phyloP scores from a whole-genome alignment of 2,329 filamentous ascomycete species.

The Incumbomyces delicatus region DNA sequence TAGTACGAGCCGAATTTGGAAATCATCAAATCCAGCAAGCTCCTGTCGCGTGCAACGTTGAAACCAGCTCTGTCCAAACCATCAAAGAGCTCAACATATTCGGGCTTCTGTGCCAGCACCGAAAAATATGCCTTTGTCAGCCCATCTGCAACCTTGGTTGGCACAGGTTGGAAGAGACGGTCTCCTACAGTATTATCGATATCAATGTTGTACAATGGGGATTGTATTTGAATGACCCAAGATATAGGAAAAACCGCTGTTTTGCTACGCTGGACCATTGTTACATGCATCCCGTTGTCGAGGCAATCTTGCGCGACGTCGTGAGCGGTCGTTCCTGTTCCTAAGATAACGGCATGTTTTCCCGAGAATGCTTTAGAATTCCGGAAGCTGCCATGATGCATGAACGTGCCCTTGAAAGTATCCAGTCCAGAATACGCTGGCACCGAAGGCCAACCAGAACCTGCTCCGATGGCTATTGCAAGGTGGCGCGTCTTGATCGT shows the following conservation, averaged over 20 bases:
- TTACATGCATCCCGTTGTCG: conserved; percentile 57
- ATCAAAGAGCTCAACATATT: conserved; percentile 20
- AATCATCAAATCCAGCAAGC: conserved; percentile 33
- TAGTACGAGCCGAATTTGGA: conserved; percentile 39
- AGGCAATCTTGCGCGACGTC: conserved; percentile 61
- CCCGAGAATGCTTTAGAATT: conserved; percentile 27
- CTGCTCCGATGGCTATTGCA: conserved; percentile 26
- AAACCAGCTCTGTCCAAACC: conserved; percentile 20
- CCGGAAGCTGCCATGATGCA: conserved; percentile 29
- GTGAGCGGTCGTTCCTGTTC: conserved; percentile 57
- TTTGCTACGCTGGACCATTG: conserved; percentile 58
- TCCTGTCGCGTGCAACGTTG: conserved; percentile 25
- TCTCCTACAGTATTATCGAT: conserved; percentile 51
- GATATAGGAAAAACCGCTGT: conserved; percentile 54
- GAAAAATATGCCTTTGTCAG: no score
- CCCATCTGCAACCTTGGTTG: no score
- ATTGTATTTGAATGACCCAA: conserved; percentile 42
- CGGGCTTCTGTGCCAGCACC: no score
- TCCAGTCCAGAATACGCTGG: conserved; percentile 15
- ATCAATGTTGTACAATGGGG: conserved; percentile 43
- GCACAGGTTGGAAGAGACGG: conserved; percentile 17
- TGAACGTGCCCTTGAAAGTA: conserved; percentile 28
- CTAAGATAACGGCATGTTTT: conserved; percentile 41
- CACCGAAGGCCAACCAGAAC: conserved; percentile 23
- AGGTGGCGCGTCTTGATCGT: conserved; percentile 25